Conservation (phyloP, 2,329 filamentous ascomycete species). For the Calonectria multiphialidica region DNA sequence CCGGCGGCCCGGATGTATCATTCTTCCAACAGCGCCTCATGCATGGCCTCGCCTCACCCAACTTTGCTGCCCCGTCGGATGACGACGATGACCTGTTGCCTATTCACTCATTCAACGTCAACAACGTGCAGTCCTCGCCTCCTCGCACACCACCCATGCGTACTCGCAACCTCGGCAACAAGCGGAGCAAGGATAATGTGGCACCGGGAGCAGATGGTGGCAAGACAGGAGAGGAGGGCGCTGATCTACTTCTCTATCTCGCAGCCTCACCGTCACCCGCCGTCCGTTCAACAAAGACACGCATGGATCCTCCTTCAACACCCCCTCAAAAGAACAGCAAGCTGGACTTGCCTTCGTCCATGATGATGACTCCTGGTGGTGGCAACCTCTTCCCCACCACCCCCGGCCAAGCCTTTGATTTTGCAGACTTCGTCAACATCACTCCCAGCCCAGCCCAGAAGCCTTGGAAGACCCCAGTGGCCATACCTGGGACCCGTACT, state of each 20-base stretch:
- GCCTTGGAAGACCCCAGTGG: constrained; percentile 84
- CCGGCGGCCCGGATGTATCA: constrained; percentile 78
- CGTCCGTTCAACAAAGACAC: constrained; percentile 59
- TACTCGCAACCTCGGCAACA: constrained; percentile 60
- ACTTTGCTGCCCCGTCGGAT: constrained; percentile 75
- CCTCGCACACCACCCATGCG: constrained; percentile 85
- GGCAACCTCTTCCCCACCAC: constrained; percentile 80
- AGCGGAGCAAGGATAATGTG: constrained; percentile 62
- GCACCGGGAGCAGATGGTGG: constrained; percentile 57
- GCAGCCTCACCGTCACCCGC: constrained; percentile 93
- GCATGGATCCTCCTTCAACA: constrained; percentile 80
- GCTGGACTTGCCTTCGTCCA: constrained; percentile 81
- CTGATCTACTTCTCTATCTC: constrained; percentile 84
- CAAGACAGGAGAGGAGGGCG: constrained; percentile 82
- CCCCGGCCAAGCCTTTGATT: constrained; percentile 88
- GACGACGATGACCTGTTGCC: constrained; percentile 89
- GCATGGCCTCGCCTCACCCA: constrained; percentile 70
- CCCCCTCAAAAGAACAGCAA: constrained; percentile 77
- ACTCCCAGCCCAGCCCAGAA: constrained; percentile 95
- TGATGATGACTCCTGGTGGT: constrained; percentile 88
- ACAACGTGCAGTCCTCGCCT: constrained; percentile 80
- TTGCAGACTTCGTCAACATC: constrained; percentile 97
- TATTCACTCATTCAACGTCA: constrained; percentile 77
- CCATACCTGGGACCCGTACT: constrained; percentile 63
- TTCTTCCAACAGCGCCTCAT: constrained; percentile 82